Evolutionary conservation across 352 stramenopile genomes (phyloP).

Genomic region (Pythium aquatile): DNA sequence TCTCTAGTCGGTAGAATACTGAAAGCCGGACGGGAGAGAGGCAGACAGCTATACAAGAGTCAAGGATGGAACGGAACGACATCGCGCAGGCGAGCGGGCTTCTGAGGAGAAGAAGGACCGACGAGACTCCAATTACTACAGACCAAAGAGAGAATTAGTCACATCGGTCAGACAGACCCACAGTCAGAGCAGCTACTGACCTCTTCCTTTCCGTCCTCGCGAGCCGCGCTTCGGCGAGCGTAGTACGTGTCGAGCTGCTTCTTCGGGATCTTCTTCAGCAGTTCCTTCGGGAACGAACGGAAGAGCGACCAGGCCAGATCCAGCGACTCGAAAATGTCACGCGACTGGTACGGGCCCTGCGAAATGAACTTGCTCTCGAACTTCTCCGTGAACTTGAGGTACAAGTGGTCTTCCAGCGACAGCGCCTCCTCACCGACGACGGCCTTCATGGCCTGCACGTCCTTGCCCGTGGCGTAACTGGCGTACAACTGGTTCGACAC

Average conservation of each 20-base stretch:
- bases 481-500: conserved; percentile 98
- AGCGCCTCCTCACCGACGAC: conserved; percentile 99
- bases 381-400: conserved; percentile 99
- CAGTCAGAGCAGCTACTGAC: conserved; percentile 23
- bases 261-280: conserved; percentile 99
- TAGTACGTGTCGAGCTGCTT: conserved; percentile 98
- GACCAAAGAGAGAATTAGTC: background rate
- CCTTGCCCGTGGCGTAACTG: conserved; percentile 92
- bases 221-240: conserved; percentile 88
- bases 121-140: conserved; percentile 3
- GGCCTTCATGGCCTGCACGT: conserved; percentile 99
- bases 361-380: conserved; percentile 99
- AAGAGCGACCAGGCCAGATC: conserved; percentile 99
- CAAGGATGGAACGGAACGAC: conserved; percentile 6
- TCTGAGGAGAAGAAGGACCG: background rate
- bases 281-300: conserved; percentile 97
- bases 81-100: background rate
- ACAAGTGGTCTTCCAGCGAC: conserved; percentile 98
- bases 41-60: conserved; percentile 25
- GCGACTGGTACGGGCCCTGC: conserved; percentile 96
- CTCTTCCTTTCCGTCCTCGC: conserved; percentile 82
- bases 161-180: background rate
- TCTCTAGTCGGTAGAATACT: conserved; percentile 7
- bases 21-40: conserved; percentile 6
- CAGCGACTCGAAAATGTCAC: conserved; percentile 98